Conservation (phyloP, 345 rosid species). For the Salix suchowensis region DNA sequence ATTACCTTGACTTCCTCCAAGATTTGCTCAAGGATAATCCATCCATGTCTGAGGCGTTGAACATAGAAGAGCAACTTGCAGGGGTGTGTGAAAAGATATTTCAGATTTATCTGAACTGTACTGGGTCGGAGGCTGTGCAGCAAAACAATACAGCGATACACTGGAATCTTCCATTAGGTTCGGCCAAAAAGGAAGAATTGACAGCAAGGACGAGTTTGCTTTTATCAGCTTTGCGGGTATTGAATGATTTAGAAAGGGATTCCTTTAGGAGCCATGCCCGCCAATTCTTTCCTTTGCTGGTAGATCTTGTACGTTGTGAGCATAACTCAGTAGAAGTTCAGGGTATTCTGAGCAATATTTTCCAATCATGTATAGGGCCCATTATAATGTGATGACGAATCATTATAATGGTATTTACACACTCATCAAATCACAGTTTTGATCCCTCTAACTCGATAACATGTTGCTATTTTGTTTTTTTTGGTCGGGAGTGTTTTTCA, state of each 20-base stretch:
- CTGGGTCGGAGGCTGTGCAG: conserved; percentile 13
- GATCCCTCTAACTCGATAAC: conserved; percentile 1
- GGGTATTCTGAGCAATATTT: conserved; percentile 55
- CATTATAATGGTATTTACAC: neutral
- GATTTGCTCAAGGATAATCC: conserved; percentile 42
- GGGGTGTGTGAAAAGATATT: conserved; percentile 52
- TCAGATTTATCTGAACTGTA: conserved; percentile 60
- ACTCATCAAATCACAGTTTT: conserved; percentile 25
- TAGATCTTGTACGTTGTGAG: conserved; percentile 74
- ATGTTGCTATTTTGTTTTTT: too few relatives aligned
- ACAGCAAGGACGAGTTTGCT: conserved; percentile 63
- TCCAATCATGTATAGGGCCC: conserved; percentile 81
- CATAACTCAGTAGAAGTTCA: conserved; percentile 81
- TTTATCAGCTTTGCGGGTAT: conserved; percentile 49
- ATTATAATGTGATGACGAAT: conserved; percentile 35
- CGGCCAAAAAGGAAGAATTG: conserved; percentile 75
- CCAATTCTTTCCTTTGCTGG: conserved; percentile 63
- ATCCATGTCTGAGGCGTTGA: conserved; percentile 41
- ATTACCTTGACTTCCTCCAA: conserved; percentile 59
- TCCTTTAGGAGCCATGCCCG: conserved; percentile 49
- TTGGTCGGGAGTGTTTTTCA: too few relatives aligned
- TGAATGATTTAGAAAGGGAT: conserved; percentile 49
- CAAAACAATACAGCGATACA: conserved; percentile 30
- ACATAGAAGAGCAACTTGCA: conserved; percentile 50
- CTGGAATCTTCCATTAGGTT: conserved; percentile 67